Percentiles rank a stretch among this genome's conserved stretches.
Evolutionary conservation across 148 eudicot species (phyloP).

Genomic region (Linanthus parryae): DNA sequence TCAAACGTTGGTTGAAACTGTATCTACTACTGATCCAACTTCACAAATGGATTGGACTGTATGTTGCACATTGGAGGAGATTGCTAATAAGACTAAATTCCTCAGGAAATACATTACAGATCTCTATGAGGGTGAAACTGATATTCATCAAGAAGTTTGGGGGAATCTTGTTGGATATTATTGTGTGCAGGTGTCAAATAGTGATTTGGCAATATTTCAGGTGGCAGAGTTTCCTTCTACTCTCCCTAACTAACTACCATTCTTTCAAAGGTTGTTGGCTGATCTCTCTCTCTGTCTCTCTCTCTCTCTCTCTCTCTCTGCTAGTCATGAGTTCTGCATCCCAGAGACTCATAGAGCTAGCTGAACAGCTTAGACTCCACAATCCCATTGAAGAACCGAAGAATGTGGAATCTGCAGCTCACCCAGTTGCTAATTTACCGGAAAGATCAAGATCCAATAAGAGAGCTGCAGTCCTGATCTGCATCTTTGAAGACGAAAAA

Average conservation of each 20-base stretch:
- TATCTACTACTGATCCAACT: too few species aligned
- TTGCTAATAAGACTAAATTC: too few species aligned
- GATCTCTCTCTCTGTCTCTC: not conserved
- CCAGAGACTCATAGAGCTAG: conserved; percentile 34
- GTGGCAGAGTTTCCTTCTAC: too few species aligned
- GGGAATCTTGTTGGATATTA: too few species aligned
- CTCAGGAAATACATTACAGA: too few species aligned
- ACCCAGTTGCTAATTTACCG: conserved; percentile 21
- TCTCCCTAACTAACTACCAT: not conserved
- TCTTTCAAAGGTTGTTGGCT: not conserved
- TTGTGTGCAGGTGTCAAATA: too few species aligned
- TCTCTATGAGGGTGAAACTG: too few species aligned
- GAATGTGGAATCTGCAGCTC: conserved; percentile 27
- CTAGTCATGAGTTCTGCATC: conserved; percentile 29
- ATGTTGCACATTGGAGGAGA: too few species aligned
- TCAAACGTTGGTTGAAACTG: too few species aligned
- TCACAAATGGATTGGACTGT: too few species aligned
- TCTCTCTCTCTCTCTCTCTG: conserved; percentile 6
- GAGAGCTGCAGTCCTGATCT: conserved; percentile 66
- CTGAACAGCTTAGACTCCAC: conserved; percentile 43
- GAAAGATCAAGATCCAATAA: conserved; percentile 27
- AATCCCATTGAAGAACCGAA: conserved; percentile 13
- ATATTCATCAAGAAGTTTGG: too few species aligned
- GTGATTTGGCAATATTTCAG: too few species aligned
- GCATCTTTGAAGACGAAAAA: conserved; percentile 53